Conservation (phyloP, 495 filamentous ascomycete species). For the Letharia columbiana region DNA sequence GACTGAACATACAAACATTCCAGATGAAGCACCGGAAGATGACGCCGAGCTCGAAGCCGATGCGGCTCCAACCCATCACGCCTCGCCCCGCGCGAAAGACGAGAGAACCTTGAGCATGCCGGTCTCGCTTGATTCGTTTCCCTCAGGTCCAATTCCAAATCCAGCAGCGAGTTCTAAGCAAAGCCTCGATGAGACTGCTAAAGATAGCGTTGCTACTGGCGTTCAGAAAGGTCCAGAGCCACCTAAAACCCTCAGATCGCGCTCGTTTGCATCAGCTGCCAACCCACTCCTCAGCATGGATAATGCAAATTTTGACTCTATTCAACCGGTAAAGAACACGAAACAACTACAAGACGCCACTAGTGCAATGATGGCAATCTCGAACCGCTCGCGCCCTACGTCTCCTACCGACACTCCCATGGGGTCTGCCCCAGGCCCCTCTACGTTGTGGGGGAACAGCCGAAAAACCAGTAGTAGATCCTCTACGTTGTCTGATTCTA, state of each 20-base stretch:
- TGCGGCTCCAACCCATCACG: constrained; percentile 31
- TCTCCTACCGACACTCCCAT: constrained; percentile 47
- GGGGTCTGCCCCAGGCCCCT: constrained; percentile 42
- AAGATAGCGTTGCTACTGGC: constrained; percentile 25
- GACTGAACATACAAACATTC: constrained; percentile 33
- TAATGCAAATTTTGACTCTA: constrained; percentile 47
- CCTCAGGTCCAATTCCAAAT: constrained; percentile 31
- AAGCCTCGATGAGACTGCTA: constrained; percentile 24
- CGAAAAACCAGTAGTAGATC: constrained; percentile 28
- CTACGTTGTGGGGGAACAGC: constrained; percentile 23
- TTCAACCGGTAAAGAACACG: constrained; percentile 35
- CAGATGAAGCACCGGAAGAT: constrained; percentile 49
- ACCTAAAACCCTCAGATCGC: constrained; percentile 50
- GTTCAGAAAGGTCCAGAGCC: constrained; percentile 30
- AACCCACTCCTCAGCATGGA: constrained; percentile 57
- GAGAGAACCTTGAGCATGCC: constrained; percentile 56
- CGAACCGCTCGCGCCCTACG: constrained; percentile 48
- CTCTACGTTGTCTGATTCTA: constrained; percentile 33
- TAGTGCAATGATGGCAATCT: constrained; percentile 57
- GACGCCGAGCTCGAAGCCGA: constrained; percentile 45
- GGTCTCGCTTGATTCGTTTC: constrained; percentile 31
- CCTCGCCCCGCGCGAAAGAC: constrained; percentile 34
- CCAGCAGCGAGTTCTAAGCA: constrained; percentile 29
- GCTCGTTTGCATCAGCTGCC: constrained; percentile 55
- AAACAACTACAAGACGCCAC: constrained; percentile 49